Evolutionary conservation across 352 stramenopile genomes (phyloP), one percentile per base, ranked within the genome.

Genomic region (Phytophthora nicotianae): DNA sequence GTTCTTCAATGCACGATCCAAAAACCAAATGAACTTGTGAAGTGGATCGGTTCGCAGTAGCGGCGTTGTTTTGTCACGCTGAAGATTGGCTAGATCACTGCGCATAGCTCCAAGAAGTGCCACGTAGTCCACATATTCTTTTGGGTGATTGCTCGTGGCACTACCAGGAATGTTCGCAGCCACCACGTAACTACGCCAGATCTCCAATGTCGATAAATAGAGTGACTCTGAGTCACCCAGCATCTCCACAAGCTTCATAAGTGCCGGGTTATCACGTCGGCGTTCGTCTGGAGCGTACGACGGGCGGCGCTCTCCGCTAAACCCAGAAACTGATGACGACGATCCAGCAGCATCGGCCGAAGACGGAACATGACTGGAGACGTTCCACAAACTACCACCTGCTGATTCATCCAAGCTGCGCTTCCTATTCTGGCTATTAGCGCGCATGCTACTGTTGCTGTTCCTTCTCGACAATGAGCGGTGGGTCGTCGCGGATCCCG

Each of bases 1-100:
- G 42, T 87, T 88, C 70, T 94, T 93, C 21, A 94, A 45, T 21
- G 83, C 84, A 17, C 83, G 76, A 57, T 96, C 87, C 24, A 94
- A 62, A 67, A 94, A 93, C 87, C 87, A 96, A 27, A 94, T 91
- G 43, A 96, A 96, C 56, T 96, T 96, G 68, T 96, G 87, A 10
- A 96, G 51, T 5, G 87, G 87, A 32, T 96, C 87, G 0, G 77
- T 83, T 32, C 85, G 83, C 43, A 93, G 58, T 41, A 92, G 62
- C 32, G 70, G 27, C 1, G 85, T 93, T 20, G 85, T 90, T 48
- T 85, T 86, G 62, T 96, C 87, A 43, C 87, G 84, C 63, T 94
- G 85, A 7, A 93, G 56, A 32, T 93, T 96, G 1, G 83, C 80
- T 32, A 96, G 69, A 50, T 96, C 87, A 32, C 71, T 81, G 8